Base-by-base conservation (phyloP, 495 filamentous ascomycete species). In the Bacidia gigantensis region DNA sequence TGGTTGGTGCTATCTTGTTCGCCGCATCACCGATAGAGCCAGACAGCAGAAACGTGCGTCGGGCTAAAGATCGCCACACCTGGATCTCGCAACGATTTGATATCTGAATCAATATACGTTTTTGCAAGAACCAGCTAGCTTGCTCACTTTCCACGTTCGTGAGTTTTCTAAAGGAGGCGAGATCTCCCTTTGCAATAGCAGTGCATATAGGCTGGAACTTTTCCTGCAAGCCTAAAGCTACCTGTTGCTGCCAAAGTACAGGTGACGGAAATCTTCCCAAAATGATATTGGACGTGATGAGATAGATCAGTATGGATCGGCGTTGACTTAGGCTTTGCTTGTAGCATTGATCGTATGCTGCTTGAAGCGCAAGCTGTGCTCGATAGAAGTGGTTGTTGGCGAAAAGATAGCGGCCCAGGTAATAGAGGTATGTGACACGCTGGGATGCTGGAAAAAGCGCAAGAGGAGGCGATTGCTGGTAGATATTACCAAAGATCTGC, bases 401-500 rank as follows among this genome's bases (percentile, higher is more conserved):
- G 60, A 95, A 89, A 54, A 84, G 75, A 61, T 89, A 95, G 38
- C 89, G 83, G 25, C 90, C 90, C 17, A 95, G 83, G 61, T 95
- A 96, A 67, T 95, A 96, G 3, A 95, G 80, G 63, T 89, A 97
- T 20, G 90, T 89, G 24, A 93, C 86, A 39, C 87, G 78, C 53
- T 96, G 86, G 10, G 86, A 76, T n/a, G 87, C 86, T 14, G 90
- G 86, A 62, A 89, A 95, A 40, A 83, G 70, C 2, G 72, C 69
- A 14, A 94, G 72, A 0, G 86, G 85, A 3, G 89, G 86, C 1
- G 86, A 87, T 56, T 83, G 81, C 32, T 86, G 80, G 56, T 78
- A 82, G 60, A 97, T 87, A 59, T 93, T 94, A 55, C 81, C 83
- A 64, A 95, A 89, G 65, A 97, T 86, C 55, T 88, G 86, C 46